Conservation (phyloP, 2,329 filamentous ascomycete genomes). For the Aschersonia sp. region DNA sequence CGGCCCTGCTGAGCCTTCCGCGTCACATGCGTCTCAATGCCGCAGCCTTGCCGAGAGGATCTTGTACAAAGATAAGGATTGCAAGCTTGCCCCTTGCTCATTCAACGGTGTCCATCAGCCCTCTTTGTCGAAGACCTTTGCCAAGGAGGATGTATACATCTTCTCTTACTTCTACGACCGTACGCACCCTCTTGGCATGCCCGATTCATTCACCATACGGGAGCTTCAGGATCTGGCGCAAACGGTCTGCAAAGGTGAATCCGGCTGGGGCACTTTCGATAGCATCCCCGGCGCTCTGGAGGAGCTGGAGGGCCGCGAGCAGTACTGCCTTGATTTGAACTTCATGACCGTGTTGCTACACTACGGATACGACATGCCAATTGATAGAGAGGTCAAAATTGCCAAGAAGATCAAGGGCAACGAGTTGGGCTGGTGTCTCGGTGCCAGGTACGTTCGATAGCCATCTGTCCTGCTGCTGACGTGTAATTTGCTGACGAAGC, state of each 20-base stretch:
- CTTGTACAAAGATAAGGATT: conserved; percentile 71
- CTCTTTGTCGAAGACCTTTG: conserved; percentile 79
- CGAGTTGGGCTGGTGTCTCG: conserved; percentile 94
- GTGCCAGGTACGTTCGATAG: conserved; percentile 61
- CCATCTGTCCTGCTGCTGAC: too few species aligned
- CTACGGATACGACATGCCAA: conserved; percentile 95
- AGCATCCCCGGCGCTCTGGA: conserved; percentile 62
- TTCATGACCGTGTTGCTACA: conserved; percentile 91
- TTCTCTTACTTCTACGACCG: conserved; percentile 98
- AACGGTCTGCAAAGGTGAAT: conserved; percentile 69
- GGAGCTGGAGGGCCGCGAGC: conserved; percentile 68
- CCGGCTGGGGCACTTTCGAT: conserved; percentile 67
- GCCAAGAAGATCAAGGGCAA: conserved; percentile 98
- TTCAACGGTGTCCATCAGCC: conserved; percentile 98
- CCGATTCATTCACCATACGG: conserved; percentile 84
- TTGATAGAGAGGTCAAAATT: conserved; percentile 90
- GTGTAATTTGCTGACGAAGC: conserved; percentile 5
- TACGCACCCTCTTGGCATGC: conserved; percentile 87
- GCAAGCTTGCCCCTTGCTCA: conserved; percentile 79
- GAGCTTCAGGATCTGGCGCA: conserved; percentile 78
- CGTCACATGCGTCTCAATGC: conserved; percentile 83
- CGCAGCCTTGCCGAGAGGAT: conserved; percentile 83
- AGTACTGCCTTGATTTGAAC: conserved; percentile 89
- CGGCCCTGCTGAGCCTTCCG: conserved; percentile 59
- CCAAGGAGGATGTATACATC: conserved; percentile 82